phyloP scores from a whole-genome alignment of 306 rosid species.

The Amphicarpaea edgeworthii region DNA sequence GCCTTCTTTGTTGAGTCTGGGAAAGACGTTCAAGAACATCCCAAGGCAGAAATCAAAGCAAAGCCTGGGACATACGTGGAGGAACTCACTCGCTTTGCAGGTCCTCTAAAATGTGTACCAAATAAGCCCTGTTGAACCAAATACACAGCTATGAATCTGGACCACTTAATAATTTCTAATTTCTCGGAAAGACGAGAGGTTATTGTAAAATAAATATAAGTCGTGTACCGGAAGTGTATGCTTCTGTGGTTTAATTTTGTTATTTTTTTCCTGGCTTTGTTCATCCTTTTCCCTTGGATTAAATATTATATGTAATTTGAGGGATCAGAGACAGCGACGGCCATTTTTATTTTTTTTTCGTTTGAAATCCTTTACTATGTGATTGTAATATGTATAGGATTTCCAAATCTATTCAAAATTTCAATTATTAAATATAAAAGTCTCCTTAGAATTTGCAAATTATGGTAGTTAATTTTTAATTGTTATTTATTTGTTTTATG shows the following conservation, averaged over 20 bases:
- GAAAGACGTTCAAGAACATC: not conserved
- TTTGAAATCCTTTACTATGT: no score
- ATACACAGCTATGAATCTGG: slow-evolving; percentile 16
- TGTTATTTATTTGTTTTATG: no score
- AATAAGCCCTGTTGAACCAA: slow-evolving; percentile 46
- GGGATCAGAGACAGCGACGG: not conserved
- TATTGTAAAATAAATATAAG: not conserved
- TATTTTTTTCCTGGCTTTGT: not conserved
- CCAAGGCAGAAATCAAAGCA: not conserved
- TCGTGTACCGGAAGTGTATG: not conserved
- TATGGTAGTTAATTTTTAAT: no score
- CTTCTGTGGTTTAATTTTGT: not conserved
- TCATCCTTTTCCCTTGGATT: not conserved
- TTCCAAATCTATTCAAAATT: no score
- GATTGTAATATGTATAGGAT: no score
- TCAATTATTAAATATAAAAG: no score
- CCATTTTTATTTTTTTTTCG: no score
- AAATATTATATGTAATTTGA: not conserved
- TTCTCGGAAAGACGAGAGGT: no score
- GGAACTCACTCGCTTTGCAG: slow-evolving; percentile 55
- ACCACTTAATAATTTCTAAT: no score
- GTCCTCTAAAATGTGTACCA: slow-evolving; percentile 48
- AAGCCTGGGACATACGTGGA: slow-evolving; percentile 45
- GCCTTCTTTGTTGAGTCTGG: slow-evolving; percentile 16
- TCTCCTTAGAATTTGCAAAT: no score